Conservation (phyloP, 2,329 filamentous ascomycete species). For the Phyllosticta citribraziliensis region DNA sequence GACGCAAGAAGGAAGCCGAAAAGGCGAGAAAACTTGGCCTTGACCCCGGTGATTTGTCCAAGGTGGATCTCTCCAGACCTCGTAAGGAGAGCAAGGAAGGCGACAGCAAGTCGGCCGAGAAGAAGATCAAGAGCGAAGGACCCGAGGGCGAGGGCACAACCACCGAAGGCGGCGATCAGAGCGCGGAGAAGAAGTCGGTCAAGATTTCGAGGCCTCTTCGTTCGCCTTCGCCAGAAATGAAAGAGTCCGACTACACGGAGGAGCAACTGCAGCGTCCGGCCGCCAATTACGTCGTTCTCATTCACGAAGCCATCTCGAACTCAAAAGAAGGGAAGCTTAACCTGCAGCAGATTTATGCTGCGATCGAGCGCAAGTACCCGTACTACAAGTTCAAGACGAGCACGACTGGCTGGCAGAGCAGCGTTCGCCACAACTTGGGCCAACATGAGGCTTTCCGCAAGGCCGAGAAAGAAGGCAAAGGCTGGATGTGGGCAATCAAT, state of each 20-base stretch:
- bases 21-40: conserved; percentile 29
- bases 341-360: conserved; percentile 56
- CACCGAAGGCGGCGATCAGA: conserved; percentile 9
- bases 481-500: conserved; percentile 53
- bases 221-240: conserved; percentile 54
- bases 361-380: conserved; percentile 53
- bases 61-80: conserved; percentile 24
- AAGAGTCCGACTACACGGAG: conserved; percentile 56
- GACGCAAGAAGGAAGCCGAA: conserved; percentile 42
- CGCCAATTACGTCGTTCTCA: conserved; percentile 53
- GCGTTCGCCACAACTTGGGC: conserved; percentile 55
- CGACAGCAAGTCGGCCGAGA: conserved; percentile 22
- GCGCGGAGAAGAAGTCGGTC: conserved; percentile 35
- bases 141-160: conserved; percentile 20
- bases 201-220: conserved; percentile 40
- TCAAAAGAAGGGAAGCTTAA: conserved; percentile 48
- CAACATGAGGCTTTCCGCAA: conserved; percentile 51
- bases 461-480: conserved; percentile 49
- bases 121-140: conserved; percentile 16
- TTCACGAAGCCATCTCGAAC: conserved; percentile 52
- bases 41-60: conserved; percentile 24
- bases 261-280: conserved; percentile 63
- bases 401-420: conserved; percentile 57
- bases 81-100: conserved; percentile 29
- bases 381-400: conserved; percentile 52